These are phyloP conservation scores for Pinguiococcus pyrenoidosus DNA, from an alignment of 108 stramenopile species.

Conservation along the genomic window DNA sequence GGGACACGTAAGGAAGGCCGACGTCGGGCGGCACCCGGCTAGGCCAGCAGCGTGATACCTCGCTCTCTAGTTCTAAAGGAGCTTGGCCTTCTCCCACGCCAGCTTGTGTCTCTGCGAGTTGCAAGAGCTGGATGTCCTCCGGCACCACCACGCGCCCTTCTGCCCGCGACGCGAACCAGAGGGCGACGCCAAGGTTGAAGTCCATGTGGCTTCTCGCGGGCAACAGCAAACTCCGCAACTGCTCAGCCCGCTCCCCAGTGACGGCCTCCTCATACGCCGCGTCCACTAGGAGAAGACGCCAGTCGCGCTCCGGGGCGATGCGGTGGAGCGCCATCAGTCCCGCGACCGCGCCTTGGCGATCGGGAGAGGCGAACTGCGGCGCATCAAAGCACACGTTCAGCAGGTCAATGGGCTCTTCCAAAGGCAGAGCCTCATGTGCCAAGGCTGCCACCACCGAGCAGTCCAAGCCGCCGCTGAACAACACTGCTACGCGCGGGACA, in stretches of 20 bases:
- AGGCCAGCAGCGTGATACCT: too few species aligned
- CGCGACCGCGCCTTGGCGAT: not conserved
- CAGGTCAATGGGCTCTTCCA: slow-evolving; percentile 1
- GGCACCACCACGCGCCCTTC: too few species aligned
- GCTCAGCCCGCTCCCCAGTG: not conserved
- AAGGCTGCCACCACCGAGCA: not conserved
- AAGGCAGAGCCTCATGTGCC: not conserved
- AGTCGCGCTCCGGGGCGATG: not conserved
- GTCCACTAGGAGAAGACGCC: slow-evolving; percentile 1
- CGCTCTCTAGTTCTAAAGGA: too few species aligned
- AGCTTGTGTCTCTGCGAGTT: too few species aligned
- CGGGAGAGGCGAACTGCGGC: not conserved
- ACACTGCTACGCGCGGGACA: not conserved
- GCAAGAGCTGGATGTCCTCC: too few species aligned
- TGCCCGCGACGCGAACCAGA: not conserved
- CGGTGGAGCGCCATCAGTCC: not conserved
- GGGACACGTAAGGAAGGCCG: too few species aligned
- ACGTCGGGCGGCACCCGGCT: too few species aligned
- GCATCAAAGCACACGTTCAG: not conserved
- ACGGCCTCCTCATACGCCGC: too few species aligned
- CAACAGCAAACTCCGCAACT: not conserved
- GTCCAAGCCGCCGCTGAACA: slow-evolving; percentile 4
- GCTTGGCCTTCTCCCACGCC: too few species aligned
- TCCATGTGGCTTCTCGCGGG: not conserved
- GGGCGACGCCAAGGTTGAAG: not conserved